phyloP scores from a whole-genome alignment of 768 basidiomycete genomes.

The Kwoniella shandongensis region DNA sequence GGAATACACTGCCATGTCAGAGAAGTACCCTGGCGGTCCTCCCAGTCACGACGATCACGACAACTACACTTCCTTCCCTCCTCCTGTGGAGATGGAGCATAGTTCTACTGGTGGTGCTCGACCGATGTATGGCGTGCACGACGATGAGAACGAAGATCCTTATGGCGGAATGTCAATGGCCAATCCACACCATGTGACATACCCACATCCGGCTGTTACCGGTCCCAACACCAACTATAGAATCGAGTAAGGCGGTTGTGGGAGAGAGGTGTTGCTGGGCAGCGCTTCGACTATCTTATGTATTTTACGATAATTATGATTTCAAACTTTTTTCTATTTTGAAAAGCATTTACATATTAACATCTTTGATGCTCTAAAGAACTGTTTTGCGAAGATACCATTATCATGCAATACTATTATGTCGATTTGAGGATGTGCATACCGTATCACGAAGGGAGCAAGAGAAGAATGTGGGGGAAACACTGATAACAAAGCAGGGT shows the following conservation, averaged over 20 bases:
- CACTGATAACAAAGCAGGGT: too few relatives aligned
- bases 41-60: slow-evolving; percentile 22
- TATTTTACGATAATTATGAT: neutral
- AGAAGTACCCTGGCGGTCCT: slow-evolving; percentile 6
- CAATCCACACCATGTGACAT: slow-evolving; percentile 1
- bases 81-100: slow-evolving; percentile 24
- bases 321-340: too few relatives aligned
- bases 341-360: too few relatives aligned
- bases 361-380: too few relatives aligned
- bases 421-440: too few relatives aligned
- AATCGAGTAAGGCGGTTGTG: neutral
- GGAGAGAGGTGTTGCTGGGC: neutral
- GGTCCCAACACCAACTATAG: slow-evolving; percentile 2
- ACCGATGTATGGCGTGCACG: neutral
- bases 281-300: neutral
- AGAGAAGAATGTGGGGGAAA: too few relatives aligned
- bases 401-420: too few relatives aligned
- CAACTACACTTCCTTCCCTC: slow-evolving; percentile 38
- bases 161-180: slow-evolving; percentile 15
- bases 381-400: too few relatives aligned
- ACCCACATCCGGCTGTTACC: slow-evolving; percentile 8
- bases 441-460: too few relatives aligned
- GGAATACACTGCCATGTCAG: slow-evolving; percentile 11
- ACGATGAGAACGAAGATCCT: slow-evolving; percentile 6
- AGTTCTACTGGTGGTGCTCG: neutral